Evolutionary conservation across 208 protist genomes (phyloP).

Genomic region (Acanthamoeba healyi): DNA sequence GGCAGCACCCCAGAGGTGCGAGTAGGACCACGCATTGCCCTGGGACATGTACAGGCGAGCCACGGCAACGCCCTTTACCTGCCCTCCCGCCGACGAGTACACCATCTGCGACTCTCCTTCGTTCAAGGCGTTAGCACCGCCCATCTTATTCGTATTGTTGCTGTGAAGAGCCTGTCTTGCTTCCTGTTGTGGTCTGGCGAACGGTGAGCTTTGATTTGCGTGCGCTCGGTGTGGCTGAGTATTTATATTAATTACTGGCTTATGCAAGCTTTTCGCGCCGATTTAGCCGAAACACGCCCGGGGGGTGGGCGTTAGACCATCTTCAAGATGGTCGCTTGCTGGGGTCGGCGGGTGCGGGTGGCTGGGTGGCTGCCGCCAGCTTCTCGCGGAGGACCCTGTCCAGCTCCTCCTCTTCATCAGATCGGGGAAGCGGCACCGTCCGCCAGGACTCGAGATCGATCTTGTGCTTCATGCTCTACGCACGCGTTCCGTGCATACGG

Average conservation of each 20-base stretch:
- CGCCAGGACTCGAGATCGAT: neutral
- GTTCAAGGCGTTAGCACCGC: neutral
- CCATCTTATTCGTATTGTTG: neutral
- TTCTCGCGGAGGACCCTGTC: neutral
- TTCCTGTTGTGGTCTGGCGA: no score
- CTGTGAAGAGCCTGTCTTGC: neutral
- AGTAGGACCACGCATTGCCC: constrained; percentile 31
- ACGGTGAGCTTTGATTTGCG: no score
- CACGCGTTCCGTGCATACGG: neutral
- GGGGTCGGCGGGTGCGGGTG: neutral
- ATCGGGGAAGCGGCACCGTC: neutral
- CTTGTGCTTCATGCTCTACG: constrained; percentile 28
- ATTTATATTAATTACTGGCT: no score
- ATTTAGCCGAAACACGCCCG: no score
- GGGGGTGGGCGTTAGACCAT: no score
- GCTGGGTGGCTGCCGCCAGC: neutral
- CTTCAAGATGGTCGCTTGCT: neutral
- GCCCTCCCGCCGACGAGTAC: constrained; percentile 13
- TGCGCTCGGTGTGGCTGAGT: no score
- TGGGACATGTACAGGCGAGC: constrained; percentile 55
- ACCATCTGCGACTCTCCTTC: neutral
- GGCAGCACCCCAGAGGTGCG: constrained; percentile 15
- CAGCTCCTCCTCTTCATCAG: constrained; percentile 1
- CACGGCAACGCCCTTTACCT: constrained; percentile 33
- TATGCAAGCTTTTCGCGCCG: no score